Base-by-base conservation (phyloP, 495 filamentous ascomycete species). In the Podospora tetraspora region DNA sequence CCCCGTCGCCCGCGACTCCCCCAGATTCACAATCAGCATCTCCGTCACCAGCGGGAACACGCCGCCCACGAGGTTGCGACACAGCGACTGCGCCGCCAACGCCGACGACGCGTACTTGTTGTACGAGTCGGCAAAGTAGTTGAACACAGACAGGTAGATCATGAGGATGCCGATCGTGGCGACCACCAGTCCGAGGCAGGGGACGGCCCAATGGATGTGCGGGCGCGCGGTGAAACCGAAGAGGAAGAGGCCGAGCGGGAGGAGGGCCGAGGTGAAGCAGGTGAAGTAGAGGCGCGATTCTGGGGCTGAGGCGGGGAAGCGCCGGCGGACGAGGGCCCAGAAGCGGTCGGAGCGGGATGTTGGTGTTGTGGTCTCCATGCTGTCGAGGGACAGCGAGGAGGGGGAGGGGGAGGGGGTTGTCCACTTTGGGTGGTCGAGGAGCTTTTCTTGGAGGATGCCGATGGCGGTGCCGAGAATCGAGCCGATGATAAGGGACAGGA, bases 61-160 rank as follows among this genome's bases (percentile, higher is more conserved):
- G 3, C 92, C 94, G 43, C 89, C 93, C 0, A 97, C 81, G 32
- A 97, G 82, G 76, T 98, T 98, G 3, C 94, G 85, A 70, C 88
- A 87, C 72, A 92, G 94, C 6, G 86, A 89, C 78, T 97, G 94
- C 12, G 93, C 93, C 2, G 94, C 94, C 59, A 97, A 81, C 3
- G 94, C 94, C 10, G 91, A 95, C 64, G 88, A 92, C 2, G 94
- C 92, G 72, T 92, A 96, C 0, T 85, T 82, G 74, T 92, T 90
- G 76, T 97, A 98, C 2, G 86, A 90, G 77, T 97, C 94, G n/a
- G 93, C 93, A 16, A 97, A 84, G 71, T 97, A 97, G 72, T 97
- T 98, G 80, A 97, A 97, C 0, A 92, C 90, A 1, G 94, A 91
- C 8, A 98, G 82, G 74, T 97, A 97, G 59, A 97, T 87, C 57